Percentiles rank a stretch among this genome's conserved stretches.
Conservation (phyloP, 2,329 filamentous ascomycete species). For the Penicillium decumbens region DNA sequence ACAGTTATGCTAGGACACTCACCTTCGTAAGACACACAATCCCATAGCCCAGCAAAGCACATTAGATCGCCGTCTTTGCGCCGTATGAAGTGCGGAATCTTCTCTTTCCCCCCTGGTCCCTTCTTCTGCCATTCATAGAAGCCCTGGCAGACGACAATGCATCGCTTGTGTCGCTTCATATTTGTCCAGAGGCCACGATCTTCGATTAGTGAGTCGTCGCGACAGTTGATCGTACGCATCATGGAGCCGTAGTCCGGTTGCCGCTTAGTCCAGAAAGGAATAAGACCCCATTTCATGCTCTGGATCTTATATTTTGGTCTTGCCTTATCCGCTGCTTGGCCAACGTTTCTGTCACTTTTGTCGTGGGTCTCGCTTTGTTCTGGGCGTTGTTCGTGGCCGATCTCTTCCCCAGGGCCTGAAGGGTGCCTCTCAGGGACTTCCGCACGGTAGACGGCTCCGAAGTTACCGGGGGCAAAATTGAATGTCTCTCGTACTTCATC, state of each 20-base stretch:
- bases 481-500: conserved; percentile 70
- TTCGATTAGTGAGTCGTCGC: conserved; percentile 75
- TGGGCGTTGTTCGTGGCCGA: conserved; percentile 12
- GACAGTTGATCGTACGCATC: conserved; percentile 91
- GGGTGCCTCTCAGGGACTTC: conserved; percentile 59
- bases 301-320: conserved; percentile 70
- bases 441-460: conserved; percentile 80
- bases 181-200: conserved; percentile 81
- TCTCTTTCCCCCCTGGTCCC: conserved; percentile 65
- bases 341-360: conserved; percentile 10
- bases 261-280: conserved; percentile 89
- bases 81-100: conserved; percentile 78
- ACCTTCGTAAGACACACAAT: conserved; percentile 78
- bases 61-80: conserved; percentile 77
- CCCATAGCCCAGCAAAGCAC: conserved; percentile 90
- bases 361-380: conserved; percentile 1
- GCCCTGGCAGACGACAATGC: conserved; percentile 80
- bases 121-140: conserved; percentile 97
- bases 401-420: conserved; percentile 22
- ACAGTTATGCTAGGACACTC: conserved; percentile 1
- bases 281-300: conserved; percentile 90
- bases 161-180: conserved; percentile 87
- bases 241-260: conserved; percentile 71
- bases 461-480: conserved; percentile 86
- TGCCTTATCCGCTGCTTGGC: conserved; percentile 7